Conservation (phyloP, 139 green algal genomes). For the Choricystis sp. region DNA sequence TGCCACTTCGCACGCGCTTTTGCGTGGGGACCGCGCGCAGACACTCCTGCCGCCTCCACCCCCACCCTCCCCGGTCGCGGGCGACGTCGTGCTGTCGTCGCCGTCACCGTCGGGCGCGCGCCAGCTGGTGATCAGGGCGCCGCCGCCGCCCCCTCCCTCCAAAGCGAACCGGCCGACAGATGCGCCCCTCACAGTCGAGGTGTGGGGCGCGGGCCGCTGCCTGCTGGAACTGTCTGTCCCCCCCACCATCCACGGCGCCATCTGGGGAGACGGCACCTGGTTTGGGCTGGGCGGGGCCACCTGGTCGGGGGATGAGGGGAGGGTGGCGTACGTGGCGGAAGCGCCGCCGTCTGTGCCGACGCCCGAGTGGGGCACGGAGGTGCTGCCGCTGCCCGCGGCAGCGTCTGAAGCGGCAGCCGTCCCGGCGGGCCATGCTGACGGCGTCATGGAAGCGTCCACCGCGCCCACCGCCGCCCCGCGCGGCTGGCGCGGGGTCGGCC, state of each 20-base stretch:
- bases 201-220: conserved; percentile 42
- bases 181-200: conserved; percentile 23
- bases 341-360: conserved; percentile 14
- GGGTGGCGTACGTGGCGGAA: conserved; percentile 68
- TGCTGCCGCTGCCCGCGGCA: too few relatives aligned
- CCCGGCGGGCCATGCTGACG: conserved; percentile 3
- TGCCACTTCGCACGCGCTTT: conserved; percentile 14
- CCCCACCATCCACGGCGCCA: conserved; percentile 43
- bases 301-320: conserved; percentile 53
- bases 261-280: conserved; percentile 77
- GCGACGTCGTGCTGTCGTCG: conserved; percentile 17
- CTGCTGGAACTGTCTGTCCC: conserved; percentile 46
- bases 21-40: conserved; percentile 3
- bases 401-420: conserved; percentile 2
- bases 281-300: conserved; percentile 29
- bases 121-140: conserved; percentile 10
- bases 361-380: conserved; percentile 25
- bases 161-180: background rate
- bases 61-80: conserved; percentile 29
- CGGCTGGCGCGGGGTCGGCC: conserved; percentile 48
- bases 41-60: conserved; percentile 1
- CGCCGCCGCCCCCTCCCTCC: conserved; percentile 6
- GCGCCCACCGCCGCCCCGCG: conserved; percentile 8
- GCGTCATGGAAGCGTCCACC: background rate
- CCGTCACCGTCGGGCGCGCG: conserved; percentile 43